Base-by-base conservation (phyloP, 2,329 filamentous ascomycete genomes). In the Elsinoe fawcettii region DNA sequence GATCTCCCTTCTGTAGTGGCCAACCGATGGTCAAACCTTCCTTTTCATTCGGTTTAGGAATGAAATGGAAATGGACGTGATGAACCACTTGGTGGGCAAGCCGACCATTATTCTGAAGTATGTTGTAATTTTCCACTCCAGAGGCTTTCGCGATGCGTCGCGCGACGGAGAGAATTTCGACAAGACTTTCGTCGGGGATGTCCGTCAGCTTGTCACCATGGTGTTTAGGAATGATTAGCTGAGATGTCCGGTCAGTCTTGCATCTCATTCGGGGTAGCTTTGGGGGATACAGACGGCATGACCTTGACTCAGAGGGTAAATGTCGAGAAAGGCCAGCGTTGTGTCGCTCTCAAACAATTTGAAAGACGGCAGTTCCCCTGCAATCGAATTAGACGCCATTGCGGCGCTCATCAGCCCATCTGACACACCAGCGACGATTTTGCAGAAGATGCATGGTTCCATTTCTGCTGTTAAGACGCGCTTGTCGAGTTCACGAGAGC, bases 31-130 rank as follows among this genome's bases (percentile, higher is more conserved):
- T 83, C 54, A 99, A 76, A 5, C 93, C 93, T 70, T 97, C 88
- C 34, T 77, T 68, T 66, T 85, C 77, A 67, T 89, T 95, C 54
- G 93, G 92, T 79, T 99, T 99, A 34, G 93, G 93, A 61, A 99
- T 99, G 83, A 97, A 86, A 69, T 99, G 93, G 73, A 99, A 92
- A 71, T 96, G 91, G 64, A 93, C 92, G 75, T 99, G 93, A 64
- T 90, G 87, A 61, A 99, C 92, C 62, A 86, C 78, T 75, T 97
- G 93, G 73, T 99, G 93, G 16, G 93, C 93, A 66, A 92, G 82
- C 18, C 82, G 78, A 54, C 93, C 93, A 68, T 99, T 99, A 76
- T 99, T 99, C 76, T 99, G 93, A 59, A 99, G 77, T 49, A 99
- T 81, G 69, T 99, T 99, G 79, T 90, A 99, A 72, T 97, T 81